Evolutionary conservation across 495 filamentous ascomycete genomes (phyloP), one percentile per base, ranked within the genome.

Genomic region (Neurospora sp.): DNA sequence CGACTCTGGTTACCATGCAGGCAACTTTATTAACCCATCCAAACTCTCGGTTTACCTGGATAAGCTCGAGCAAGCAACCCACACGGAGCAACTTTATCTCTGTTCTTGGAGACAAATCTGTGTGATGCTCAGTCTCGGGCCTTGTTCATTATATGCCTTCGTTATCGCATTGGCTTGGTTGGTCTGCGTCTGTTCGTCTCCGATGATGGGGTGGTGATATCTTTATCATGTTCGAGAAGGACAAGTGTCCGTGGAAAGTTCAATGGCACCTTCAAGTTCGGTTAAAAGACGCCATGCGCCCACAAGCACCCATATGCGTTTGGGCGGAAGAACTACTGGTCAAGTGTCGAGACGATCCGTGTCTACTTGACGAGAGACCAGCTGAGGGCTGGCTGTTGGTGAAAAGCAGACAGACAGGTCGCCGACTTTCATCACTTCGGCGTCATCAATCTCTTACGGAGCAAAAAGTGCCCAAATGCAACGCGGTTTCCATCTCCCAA

Each of bases 41-140:
- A 61, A 40, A 53, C 39, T 69, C 77, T 70, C 74, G 69, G 75
- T 71, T 74, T 73, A 77, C 75, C 77, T 69, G 74, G 75, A 73
- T 76, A 44, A 61, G 12, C 27, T 44, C 14, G 27, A 61, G 12
- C 18, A 31, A 31, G 12, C 45, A 53, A 53, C 45, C 5, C 12
- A 61, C 22, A 61, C 69, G 37, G 48, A 38, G 39, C 75, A 75
- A 76, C 75, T 73, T 71, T 72, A 73, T 75, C 73, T 76, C 77
- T 78, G 76, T 78, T 75, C 61, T 75, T 74, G 73, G 76, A 70
- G 44, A 40, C 53, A 16, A 14, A 16, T 31, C 4, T 16, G 22
- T 35, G 53, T 12, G 9, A 31, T 14, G 6, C 20, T 59, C 3
- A 35, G 53, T 35, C 22, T 61, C 53, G 53, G 27, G 22, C 53